phyloP scores from a whole-genome alignment of 768 basidiomycete genomes.

The Kwoniella bestiolae region DNA sequence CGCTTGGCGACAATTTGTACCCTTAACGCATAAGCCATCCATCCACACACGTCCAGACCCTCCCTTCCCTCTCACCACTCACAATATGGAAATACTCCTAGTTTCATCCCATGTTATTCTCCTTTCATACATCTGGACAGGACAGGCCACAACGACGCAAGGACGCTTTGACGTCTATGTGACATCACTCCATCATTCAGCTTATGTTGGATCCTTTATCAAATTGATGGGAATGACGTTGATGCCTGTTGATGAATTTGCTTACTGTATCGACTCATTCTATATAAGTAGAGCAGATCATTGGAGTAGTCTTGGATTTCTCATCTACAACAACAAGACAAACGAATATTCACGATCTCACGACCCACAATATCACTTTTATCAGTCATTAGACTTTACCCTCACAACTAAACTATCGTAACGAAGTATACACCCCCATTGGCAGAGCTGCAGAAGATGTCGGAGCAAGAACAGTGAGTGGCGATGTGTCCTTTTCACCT shows the following conservation, averaged over 20 bases:
- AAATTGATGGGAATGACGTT: conserved; percentile 13
- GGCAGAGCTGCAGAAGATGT: conserved; percentile 1
- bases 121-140: not conserved
- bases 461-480: conserved; percentile 9
- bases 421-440: conserved; percentile 4
- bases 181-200: conserved; percentile 10
- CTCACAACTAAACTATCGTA: not conserved
- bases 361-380: not conserved
- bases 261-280: no score
- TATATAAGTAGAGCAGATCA: no score
- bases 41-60: conserved; percentile 3
- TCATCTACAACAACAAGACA: no score
- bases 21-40: conserved; percentile 6
- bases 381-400: not conserved
- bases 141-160: not conserved
- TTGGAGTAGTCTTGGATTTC: no score
- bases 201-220: conserved; percentile 1
- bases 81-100: not conserved
- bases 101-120: not conserved
- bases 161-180: conserved; percentile 11
- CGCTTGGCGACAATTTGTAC: not conserved
- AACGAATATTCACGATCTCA: no score
- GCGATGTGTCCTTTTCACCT: not conserved
- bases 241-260: conserved; percentile 6
- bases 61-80: not conserved